Evolutionary conservation across 164 flowering plant species (phyloP).

Genomic region (Macadamia integrifolia): DNA sequence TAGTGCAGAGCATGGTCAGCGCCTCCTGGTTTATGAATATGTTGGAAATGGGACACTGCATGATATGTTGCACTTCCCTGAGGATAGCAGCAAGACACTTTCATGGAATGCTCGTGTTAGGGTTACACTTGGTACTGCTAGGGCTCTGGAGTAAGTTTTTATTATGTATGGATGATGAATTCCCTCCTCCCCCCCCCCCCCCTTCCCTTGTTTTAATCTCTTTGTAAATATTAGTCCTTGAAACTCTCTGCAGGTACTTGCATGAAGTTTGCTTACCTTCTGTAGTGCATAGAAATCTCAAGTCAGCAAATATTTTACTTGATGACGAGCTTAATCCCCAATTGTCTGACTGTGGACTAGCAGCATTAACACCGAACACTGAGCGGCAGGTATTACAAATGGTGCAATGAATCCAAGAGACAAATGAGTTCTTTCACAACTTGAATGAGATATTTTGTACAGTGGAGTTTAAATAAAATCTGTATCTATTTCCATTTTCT

Average conservation of each 20-base stretch:
- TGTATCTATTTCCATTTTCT: no score
- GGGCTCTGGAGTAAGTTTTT: constrained; percentile 80
- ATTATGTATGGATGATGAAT: constrained; percentile 2
- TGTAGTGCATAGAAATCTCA: constrained; percentile 95
- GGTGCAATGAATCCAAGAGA: neutral
- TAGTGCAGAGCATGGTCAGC: constrained; percentile 90
- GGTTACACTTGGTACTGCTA: constrained; percentile 90
- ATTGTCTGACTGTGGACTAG: constrained; percentile 90
- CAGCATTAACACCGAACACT: constrained; percentile 82
- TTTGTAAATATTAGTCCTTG: constrained; percentile 8
- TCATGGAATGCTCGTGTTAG: constrained; percentile 90
- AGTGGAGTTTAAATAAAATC: no score
- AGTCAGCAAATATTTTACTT: constrained; percentile 91
- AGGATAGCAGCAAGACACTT: constrained; percentile 62
- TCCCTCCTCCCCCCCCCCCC: constrained; percentile 3
- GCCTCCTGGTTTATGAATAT: constrained; percentile 76
- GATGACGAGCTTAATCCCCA: constrained; percentile 91
- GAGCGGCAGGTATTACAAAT: constrained; percentile 70
- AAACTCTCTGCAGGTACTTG: constrained; percentile 64
- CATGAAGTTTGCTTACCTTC: constrained; percentile 97
- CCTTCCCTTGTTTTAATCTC: neutral
- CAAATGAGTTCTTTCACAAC: no score
- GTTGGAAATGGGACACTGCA: constrained; percentile 75
- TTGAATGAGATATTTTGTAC: no score
- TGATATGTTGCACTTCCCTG: constrained; percentile 79